Evolutionary conservation across 2,329 filamentous ascomycete species (phyloP).

Genomic region (Monilinia fructicola): DNA sequence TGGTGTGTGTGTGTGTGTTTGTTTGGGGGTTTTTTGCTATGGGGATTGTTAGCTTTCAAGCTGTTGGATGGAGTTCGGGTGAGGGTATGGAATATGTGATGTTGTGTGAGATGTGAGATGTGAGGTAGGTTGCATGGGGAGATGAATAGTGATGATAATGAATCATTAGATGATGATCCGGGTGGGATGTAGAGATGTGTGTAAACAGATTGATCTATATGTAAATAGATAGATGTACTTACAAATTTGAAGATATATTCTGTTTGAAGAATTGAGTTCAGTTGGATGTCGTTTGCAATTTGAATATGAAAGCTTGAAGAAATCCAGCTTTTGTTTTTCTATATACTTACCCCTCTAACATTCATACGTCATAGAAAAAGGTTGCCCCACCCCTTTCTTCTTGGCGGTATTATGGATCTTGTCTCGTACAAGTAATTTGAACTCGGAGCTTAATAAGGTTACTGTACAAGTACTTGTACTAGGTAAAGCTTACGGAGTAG

Average conservation of each 20-base stretch:
- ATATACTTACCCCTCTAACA: conserved; percentile 12
- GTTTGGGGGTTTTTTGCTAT: neutral
- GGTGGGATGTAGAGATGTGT: neutral
- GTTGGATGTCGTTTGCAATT: neutral
- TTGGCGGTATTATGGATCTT: neutral
- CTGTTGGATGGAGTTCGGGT: neutral
- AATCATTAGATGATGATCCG: neutral
- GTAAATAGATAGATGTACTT: too few species aligned
- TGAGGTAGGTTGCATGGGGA: neutral
- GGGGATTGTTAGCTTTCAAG: neutral
- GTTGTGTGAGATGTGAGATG: neutral
- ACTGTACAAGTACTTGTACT: too few species aligned
- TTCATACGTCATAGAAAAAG: conserved; percentile 12
- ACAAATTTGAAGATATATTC: conserved; percentile 2
- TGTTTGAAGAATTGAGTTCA: neutral
- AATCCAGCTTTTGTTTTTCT: neutral
- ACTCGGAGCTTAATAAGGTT: neutral
- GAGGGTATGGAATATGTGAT: neutral
- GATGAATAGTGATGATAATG: neutral
- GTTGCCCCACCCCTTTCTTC: neutral
- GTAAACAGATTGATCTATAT: too few species aligned
- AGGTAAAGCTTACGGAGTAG: too few species aligned
- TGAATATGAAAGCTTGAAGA: neutral
- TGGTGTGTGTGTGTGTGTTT: conserved; percentile 30
- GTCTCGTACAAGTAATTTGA: too few species aligned